Percentiles rank a stretch among this genome's conserved stretches.
Conservation (phyloP, 495 filamentous ascomycete species). For the Talaromyces proteolyticus region DNA sequence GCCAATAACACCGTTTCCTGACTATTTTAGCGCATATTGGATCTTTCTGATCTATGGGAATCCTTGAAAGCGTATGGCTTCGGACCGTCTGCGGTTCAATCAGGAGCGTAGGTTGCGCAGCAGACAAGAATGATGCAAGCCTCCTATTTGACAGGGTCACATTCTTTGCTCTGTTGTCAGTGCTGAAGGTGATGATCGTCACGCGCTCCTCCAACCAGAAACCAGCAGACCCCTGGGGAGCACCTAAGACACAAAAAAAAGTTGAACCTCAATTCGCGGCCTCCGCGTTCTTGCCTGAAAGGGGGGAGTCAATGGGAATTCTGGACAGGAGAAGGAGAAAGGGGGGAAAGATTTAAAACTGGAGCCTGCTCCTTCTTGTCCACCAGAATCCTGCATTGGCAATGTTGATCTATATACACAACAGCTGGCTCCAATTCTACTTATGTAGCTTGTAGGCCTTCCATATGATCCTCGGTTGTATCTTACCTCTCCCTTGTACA, state of each 20-base stretch:
- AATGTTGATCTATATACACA: background rate
- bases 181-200: conserved; percentile 1
- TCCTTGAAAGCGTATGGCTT: too few species aligned
- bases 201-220: conserved; percentile 5
- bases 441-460: background rate
- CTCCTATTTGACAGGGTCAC: background rate
- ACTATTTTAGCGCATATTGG: background rate
- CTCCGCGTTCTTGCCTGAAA: background rate
- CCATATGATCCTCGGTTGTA: background rate
- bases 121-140: background rate
- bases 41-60: background rate
- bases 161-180: background rate
- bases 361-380: background rate
- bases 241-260: background rate
- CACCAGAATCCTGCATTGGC: background rate
- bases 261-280: background rate
- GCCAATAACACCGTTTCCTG: background rate
- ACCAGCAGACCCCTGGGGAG: background rate
- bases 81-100: too few species aligned
- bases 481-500: background rate
- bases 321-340: background rate
- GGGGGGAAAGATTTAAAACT: background rate
- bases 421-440: background rate
- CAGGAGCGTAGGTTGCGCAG: too few species aligned
- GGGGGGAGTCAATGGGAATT: background rate